Evolutionary conservation across 1,139 yeast species (phyloP).

Genomic region (Blastobotrys apis): DNA sequence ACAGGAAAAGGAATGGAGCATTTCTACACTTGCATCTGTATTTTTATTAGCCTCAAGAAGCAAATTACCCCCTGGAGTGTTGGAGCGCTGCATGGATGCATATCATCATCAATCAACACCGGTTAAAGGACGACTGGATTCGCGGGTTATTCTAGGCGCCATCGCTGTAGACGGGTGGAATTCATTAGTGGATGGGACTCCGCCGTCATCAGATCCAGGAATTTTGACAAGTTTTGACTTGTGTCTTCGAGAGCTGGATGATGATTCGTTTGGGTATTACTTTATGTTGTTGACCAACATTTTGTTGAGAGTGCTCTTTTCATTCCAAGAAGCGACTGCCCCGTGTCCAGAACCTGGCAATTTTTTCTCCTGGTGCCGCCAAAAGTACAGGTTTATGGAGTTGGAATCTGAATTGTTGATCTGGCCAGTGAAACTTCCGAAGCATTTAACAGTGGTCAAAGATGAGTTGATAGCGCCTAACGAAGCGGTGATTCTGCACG

Average conservation of each 20-base stretch:
- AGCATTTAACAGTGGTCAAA: slow-evolving; percentile 22
- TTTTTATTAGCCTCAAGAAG: slow-evolving; percentile 13
- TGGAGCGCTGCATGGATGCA: slow-evolving; percentile 4
- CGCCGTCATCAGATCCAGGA: slow-evolving; percentile 6
- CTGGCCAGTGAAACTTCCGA: slow-evolving; percentile 25
- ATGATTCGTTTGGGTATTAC: slow-evolving; percentile 21
- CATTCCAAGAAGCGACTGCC: slow-evolving; percentile 4
- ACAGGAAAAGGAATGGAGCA: slow-evolving; percentile 18
- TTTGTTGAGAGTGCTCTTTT: slow-evolving; percentile 13
- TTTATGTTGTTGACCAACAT: slow-evolving; percentile 17
- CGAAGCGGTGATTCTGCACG: slow-evolving; percentile 24
- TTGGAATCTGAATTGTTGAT: slow-evolving; percentile 24
- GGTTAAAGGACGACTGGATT: slow-evolving; percentile 2
- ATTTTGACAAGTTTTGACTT: slow-evolving; percentile 9
- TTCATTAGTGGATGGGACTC: slow-evolving; percentile 14
- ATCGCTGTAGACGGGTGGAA: slow-evolving; percentile 20
- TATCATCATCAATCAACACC: slow-evolving; percentile 8
- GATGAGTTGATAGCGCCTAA: slow-evolving; percentile 24
- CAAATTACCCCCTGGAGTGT: slow-evolving; percentile 4
- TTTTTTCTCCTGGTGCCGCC: slow-evolving; percentile 5
- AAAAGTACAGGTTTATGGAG: slow-evolving; percentile 10
- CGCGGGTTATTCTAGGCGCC: slow-evolving; percentile 14
- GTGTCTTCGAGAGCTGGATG: slow-evolving; percentile 14
- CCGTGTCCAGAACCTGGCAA: not conserved
- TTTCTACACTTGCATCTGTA: slow-evolving; percentile 15